Base-by-base conservation (phyloP, 2,329 filamentous ascomycete species). In the Penicillium sp. region DNA sequence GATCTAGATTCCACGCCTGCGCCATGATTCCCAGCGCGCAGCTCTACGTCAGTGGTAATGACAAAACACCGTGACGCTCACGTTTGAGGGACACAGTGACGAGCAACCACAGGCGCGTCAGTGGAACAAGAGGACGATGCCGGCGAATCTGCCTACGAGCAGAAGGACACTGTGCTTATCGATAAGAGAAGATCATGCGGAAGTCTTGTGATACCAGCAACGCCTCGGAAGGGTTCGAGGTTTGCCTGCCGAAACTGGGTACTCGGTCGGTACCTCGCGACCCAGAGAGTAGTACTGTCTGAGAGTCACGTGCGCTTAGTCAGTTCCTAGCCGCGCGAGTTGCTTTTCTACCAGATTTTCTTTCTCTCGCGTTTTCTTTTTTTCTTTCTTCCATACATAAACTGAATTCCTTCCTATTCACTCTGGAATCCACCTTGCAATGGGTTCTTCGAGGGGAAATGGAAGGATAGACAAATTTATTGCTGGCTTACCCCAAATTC, bases 401-500 rank as follows among this genome's bases (percentile, higher is more conserved):
- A 71, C 69, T 70, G 63, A 66, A 62, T 38, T 65, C 71, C 70
- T 73, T 27, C 63, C 64, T 73, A 74, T 74, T 73, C 71, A 73
- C 71, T 74, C 70, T 69, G 58, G 60, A 62, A 64, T 66, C 62
- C 64, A 61, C 51, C 51, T 60, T 55, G 49, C 61, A 64, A 67
- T 69, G 66, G 63, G 65, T 60, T 65, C 59, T 62, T 64, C 62
- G 71, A 74, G 71, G 71, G 71, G 71, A 74, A 74, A 74, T 62
- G 64, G 67, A 58, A 71, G 71, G 71, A 68, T 45, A 73, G 69
- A 73, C 52, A 49, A 56, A 65, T 50, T 55, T 43, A 49, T 56
- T 66, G 68, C 65, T 68, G 57, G 64, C 71, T 73, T 73, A 74
- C 69, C 71, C 71, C 71, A 65, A 64, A 66, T 64, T 68, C 67